Percentiles rank a stretch among this genome's conserved stretches.
These are phyloP conservation scores for Exophiala lecanii-corni DNA, from an alignment of 2,329 filamentous ascomycete species.

Conservation along the genomic window DNA sequence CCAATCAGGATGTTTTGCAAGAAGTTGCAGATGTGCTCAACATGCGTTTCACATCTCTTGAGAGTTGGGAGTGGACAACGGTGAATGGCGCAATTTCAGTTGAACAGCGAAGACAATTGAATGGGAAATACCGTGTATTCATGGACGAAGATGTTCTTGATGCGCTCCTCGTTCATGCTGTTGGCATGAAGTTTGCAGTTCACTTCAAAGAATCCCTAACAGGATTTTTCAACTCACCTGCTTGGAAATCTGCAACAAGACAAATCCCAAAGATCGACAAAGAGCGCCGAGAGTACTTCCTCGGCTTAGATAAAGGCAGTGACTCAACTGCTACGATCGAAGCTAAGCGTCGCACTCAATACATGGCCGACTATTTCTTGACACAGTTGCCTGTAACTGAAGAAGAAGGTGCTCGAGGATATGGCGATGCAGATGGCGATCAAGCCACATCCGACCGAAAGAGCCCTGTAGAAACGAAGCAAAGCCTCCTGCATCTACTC, in stretches of 20 bases:
- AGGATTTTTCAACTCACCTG: constrained; percentile 34
- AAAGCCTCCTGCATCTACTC: constrained; percentile 53
- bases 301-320: constrained; percentile 25
- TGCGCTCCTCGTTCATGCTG: constrained; percentile 51
- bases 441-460: constrained; percentile 28
- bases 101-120: constrained; percentile 50
- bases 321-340: constrained; percentile 28
- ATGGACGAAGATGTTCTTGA: constrained; percentile 57
- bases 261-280: constrained; percentile 35
- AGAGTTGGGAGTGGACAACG: constrained; percentile 50
- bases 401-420: constrained; percentile 34
- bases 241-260: constrained; percentile 38
- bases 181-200: constrained; percentile 50
- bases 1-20: constrained; percentile 45
- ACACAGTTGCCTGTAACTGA: constrained; percentile 48
- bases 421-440: constrained; percentile 38
- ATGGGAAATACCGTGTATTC: constrained; percentile 56
- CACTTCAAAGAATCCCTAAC: constrained; percentile 42
- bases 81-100: constrained; percentile 37
- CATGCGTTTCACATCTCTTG: constrained; percentile 48
- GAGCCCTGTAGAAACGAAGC: constrained; percentile 48
- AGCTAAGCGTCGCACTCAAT: constrained; percentile 34
- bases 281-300: constrained; percentile 44
- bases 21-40: constrained; percentile 56
- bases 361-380: constrained; percentile 49